These are phyloP conservation scores for Apophysomyces trapeziformis DNA, from an alignment of 371 early-diverging fungal species.

Conservation along the genomic window DNA sequence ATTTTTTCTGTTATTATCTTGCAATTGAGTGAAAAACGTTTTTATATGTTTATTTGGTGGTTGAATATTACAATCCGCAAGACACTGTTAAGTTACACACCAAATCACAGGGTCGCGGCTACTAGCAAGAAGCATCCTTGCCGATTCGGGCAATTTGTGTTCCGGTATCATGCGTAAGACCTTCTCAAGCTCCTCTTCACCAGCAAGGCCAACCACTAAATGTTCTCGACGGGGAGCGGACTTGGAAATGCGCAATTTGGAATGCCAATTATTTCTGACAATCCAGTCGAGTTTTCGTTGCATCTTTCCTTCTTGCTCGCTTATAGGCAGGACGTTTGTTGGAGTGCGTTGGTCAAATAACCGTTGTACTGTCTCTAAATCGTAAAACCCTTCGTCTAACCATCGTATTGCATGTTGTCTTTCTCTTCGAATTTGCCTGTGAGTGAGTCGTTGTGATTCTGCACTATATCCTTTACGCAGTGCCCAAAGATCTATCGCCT, in stretches of 20 bases:
- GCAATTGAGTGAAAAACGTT: too few species aligned
- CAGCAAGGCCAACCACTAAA: not conserved
- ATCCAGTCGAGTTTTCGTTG: not conserved
- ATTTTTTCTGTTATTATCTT: too few species aligned
- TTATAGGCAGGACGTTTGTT: not conserved
- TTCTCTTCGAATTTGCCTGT: not conserved
- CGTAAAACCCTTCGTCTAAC: not conserved
- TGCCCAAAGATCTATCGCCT: not conserved
- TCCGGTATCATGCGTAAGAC: not conserved
- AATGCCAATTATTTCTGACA: too few species aligned
- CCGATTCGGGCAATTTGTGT: not conserved
- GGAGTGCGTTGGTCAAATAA: not conserved
- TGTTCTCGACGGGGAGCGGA: not conserved
- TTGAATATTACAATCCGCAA: too few species aligned
- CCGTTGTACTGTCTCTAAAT: not conserved
- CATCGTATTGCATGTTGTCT: not conserved
- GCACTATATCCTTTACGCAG: not conserved
- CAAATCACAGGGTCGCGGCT: too few species aligned
- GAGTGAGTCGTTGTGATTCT: not conserved
- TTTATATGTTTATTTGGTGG: too few species aligned
- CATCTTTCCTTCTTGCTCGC: not conserved
- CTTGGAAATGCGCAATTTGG: not conserved
- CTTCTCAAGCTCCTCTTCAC: constrained; percentile 10
- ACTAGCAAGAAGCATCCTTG: constrained; percentile 2
- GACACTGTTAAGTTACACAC: too few species aligned